Percentiles rank a stretch among this genome's conserved stretches.
phyloP scores from a whole-genome alignment of 2,329 filamentous ascomycete species.

The Ceratocystis ficicola region DNA sequence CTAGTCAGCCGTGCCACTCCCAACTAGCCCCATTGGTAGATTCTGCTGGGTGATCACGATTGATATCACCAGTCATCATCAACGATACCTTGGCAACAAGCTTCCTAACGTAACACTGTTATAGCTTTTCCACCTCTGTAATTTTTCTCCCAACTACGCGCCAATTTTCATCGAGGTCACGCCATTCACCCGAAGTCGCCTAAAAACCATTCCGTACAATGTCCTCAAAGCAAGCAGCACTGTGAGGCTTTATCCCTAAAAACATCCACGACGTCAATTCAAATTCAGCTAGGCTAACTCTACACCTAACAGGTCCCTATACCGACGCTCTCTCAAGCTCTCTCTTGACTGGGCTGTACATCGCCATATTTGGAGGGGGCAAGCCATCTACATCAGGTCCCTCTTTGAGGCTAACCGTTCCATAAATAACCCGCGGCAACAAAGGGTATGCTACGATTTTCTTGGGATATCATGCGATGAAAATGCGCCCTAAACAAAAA shows the following conservation, averaged over 20 bases:
- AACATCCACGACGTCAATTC: not conserved
- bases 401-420: constrained; percentile 89
- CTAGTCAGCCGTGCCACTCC: constrained; percentile 5
- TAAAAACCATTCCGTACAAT: constrained; percentile 26
- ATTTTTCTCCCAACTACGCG: not conserved
- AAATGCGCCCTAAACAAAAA: not conserved
- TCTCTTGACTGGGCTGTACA: constrained; percentile 93
- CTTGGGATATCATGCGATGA: not conserved
- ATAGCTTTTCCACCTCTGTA: not conserved
- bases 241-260: constrained; percentile 34
- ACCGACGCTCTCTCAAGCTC: constrained; percentile 85
- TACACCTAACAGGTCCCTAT: constrained; percentile 49
- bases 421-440: constrained; percentile 71
- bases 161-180: too few species aligned
- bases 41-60: not conserved
- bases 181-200: not conserved
- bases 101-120: not conserved
- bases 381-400: constrained; percentile 88
- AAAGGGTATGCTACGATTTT: constrained; percentile 49
- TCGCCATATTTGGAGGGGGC: constrained; percentile 83
- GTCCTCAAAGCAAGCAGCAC: constrained; percentile 38
- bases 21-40: constrained; percentile 15
- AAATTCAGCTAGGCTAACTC: not conserved
- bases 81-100: not conserved
- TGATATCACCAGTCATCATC: not conserved